phyloP scores from a whole-genome alignment of 2,329 filamentous ascomycete genomes.

The Cryoendolithus antarcticus region DNA sequence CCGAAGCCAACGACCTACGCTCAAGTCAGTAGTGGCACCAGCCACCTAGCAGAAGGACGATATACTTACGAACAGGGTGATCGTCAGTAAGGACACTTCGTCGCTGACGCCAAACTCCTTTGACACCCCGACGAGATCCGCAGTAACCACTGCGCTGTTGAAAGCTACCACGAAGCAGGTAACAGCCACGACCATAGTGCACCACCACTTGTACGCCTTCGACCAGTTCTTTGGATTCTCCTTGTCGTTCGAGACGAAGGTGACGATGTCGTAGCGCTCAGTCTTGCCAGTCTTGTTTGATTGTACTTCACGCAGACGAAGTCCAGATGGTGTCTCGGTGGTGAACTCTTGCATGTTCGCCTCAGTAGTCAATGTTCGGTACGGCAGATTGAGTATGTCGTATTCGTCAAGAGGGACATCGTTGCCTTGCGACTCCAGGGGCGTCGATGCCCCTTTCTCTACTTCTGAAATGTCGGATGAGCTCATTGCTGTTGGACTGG shows the following conservation, averaged over 20 bases:
- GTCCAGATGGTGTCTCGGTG: constrained; percentile 12
- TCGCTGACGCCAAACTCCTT: constrained; percentile 55
- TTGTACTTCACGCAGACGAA: constrained; percentile 13
- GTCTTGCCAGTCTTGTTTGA: constrained; percentile 19
- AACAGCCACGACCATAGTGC: constrained; percentile 66
- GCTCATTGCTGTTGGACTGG: too few relatives aligned
- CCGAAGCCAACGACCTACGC: constrained; percentile 16
- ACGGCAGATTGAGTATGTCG: constrained; percentile 13
- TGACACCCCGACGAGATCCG: constrained; percentile 54
- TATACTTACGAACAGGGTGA: constrained; percentile 30
- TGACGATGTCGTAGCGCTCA: constrained; percentile 49
- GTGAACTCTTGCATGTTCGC: constrained; percentile 18
- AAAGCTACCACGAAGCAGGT: constrained; percentile 37
- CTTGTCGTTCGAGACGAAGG: constrained; percentile 48
- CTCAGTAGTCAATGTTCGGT: constrained; percentile 12
- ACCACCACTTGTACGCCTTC: constrained; percentile 20
- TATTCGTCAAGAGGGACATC: constrained; percentile 2
- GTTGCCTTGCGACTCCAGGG: too few relatives aligned
- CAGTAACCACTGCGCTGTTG: constrained; percentile 52
- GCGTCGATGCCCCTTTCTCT: constrained; percentile 3
- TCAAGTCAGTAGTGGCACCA: too few relatives aligned
- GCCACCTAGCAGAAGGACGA: too few relatives aligned
- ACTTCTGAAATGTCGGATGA: too few relatives aligned
- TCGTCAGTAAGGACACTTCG: constrained; percentile 59
- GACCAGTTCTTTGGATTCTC: constrained; percentile 22